Evolutionary conservation across 2,329 filamentous ascomycete genomes (phyloP), one percentile per base, ranked within the genome.

Genomic region (Fusarium sterilihyphosum): DNA sequence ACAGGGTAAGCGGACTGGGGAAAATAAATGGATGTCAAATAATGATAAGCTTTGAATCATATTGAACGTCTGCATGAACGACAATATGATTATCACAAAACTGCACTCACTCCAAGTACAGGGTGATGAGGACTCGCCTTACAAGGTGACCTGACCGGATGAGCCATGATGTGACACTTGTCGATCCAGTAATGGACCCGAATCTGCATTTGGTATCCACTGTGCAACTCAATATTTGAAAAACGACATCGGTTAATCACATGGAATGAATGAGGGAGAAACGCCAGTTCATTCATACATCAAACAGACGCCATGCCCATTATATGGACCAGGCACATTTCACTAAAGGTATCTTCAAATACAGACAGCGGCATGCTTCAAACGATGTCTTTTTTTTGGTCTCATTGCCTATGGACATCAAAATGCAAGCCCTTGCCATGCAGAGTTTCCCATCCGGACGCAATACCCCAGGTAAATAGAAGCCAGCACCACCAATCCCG

Each of bases 351-450:
- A 74, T 76, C 70, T 73, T 78, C 65, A 67, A 69, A 61, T 77
- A 67, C 66, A 76, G 54, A 71, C 56, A 58, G 58, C 49, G 58
- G 61, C 53, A 69, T 78, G 72, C 75, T 76, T 77, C 75, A 77
- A 76, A 74, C 71, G 77, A 82, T 82, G 81, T 80, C 82, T 82
- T 75, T 78, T 79, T 74, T 78, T 79, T 78, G 75, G 78, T 82
- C 75, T 82, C 77, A 82, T 82, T 78, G 71, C 80, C 81, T 83
- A 83, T 83, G 74, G 79, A 83, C 81, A 82, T 83, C 80, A 80
- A 81, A 83, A 83, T 80, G 81, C 81, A 81, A 83, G 82, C 81
- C 81, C 80, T 81, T 83, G 81, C 80, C 80, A 83, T 84, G 83
- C 82, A 82, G 79, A 83, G 79, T 81, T 82, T 83, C 81, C 83